Evolutionary conservation across 2,329 filamentous ascomycete species (phyloP).

Genomic region (Calonectria naviculata): DNA sequence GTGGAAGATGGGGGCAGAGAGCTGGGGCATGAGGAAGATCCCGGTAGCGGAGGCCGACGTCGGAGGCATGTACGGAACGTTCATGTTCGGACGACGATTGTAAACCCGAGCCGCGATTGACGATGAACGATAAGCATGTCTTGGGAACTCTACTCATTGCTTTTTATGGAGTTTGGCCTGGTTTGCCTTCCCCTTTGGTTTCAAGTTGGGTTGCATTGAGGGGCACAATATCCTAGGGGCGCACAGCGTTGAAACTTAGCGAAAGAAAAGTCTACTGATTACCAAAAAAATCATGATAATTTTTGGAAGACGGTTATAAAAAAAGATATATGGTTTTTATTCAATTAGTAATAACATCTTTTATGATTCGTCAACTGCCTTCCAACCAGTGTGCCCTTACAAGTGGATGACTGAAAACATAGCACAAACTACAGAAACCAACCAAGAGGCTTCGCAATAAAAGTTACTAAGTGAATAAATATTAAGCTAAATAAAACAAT

Average conservation of each 20-base stretch:
- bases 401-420: too few relatives aligned
- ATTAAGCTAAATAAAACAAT: too few relatives aligned
- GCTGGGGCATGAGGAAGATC: slow-evolving; percentile 90
- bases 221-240: slow-evolving; percentile 39
- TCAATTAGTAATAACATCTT: slow-evolving; percentile 35
- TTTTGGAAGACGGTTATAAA: slow-evolving; percentile 31
- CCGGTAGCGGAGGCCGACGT: slow-evolving; percentile 93
- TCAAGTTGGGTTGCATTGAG: slow-evolving; percentile 32
- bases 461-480: too few relatives aligned
- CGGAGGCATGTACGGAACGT: slow-evolving; percentile 89
- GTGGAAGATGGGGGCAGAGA: slow-evolving; percentile 89
- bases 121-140: slow-evolving; percentile 53
- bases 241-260: slow-evolving; percentile 39
- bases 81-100: slow-evolving; percentile 71
- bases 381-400: not conserved
- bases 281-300: slow-evolving; percentile 33
- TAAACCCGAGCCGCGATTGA: slow-evolving; percentile 46
- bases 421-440: too few relatives aligned
- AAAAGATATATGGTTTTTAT: slow-evolving; percentile 33
- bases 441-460: too few relatives aligned
- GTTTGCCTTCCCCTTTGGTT: slow-evolving; percentile 25
- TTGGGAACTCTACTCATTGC: slow-evolving; percentile 39
- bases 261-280: slow-evolving; percentile 43
- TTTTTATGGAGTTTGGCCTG: slow-evolving; percentile 26
- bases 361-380: slow-evolving; percentile 12